Base-by-base conservation (phyloP, 2,329 filamentous ascomycete genomes). In the Diplocarpon mali region DNA sequence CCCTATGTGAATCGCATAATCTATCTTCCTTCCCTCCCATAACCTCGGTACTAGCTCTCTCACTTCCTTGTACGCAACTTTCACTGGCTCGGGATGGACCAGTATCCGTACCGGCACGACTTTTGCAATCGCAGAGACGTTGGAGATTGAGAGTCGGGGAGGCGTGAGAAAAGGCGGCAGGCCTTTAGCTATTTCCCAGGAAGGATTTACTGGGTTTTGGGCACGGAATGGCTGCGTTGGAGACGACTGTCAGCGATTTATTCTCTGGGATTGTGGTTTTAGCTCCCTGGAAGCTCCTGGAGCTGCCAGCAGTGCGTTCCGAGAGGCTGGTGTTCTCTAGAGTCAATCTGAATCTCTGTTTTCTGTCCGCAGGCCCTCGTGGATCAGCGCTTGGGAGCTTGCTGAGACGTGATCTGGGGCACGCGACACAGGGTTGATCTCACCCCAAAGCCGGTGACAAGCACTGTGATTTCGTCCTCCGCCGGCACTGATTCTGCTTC, bases 1-100 rank as follows among this genome's bases (percentile, higher is more conserved):
- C 50, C 87, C 87, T 41, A 93, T 83, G 62, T 93, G 86, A 3
- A 94, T 62, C 16, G 79, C 71, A 27, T 83, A 65, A 62, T 93
- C 83, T 43, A 80, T 72, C 39, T 67, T 63, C 43, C 56, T 59
- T 11, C 48, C 41, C n/a, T 53, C 52, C 52, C 67, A 57, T 38
- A 94, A 68, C 5, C 60, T 60, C 1, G 86, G 83, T 3, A 89
- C 69, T 2, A 80, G 62, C 11, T 67, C 63, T 40, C 78, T 74
- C 29, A 89, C 81, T 7, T 70, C 69, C 38, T 73, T 65, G 66
- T 93, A 94, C 53, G 73, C 75, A 40, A 90, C 85, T 27, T 74
- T 76, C 35, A 94, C 70, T 1, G 85, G 73, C 35, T 73, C 66
- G 0, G 80, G 76, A 57, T 87, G 78, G 17, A 77, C 69, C 41